phyloP scores from a whole-genome alignment of 805 yeast genomes.

The Nakazawaea populi region DNA sequence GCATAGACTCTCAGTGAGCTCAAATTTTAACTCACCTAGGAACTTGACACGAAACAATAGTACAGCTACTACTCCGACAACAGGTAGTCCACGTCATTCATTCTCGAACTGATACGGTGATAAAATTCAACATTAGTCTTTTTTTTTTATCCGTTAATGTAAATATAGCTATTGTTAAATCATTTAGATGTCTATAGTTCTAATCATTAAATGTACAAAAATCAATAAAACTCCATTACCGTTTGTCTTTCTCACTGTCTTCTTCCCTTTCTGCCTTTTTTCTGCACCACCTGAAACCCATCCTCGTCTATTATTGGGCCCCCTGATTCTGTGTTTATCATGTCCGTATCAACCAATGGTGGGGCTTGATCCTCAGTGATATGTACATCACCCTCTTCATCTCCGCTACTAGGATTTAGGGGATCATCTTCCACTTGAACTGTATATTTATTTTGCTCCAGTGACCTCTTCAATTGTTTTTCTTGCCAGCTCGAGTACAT shows the following conservation, averaged over 20 bases:
- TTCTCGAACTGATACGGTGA: not conserved
- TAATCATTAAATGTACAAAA: not conserved
- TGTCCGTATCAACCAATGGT: constrained; percentile 6
- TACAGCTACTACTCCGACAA: constrained; percentile 2
- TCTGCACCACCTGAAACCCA: constrained; percentile 86
- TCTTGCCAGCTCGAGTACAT: constrained; percentile 55
- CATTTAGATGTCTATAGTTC: not conserved
- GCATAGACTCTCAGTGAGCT: constrained; percentile 10
- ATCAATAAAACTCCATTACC: not conserved
- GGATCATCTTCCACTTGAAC: constrained; percentile 57
- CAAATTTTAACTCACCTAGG: constrained; percentile 5
- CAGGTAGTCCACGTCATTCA: constrained; percentile 10
- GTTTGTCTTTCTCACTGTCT: not conserved
- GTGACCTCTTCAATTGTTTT: constrained; percentile 36
- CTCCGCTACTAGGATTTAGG: constrained; percentile 52
- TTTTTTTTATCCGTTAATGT: not conserved
- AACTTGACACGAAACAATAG: constrained; percentile 2
- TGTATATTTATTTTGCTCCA: constrained; percentile 18
- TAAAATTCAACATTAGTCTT: not conserved
- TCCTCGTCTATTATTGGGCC: constrained; percentile 87
- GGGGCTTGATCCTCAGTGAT: constrained; percentile 14
- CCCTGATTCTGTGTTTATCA: constrained; percentile 17
- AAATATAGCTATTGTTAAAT: not conserved
- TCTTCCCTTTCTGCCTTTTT: constrained; percentile 50
- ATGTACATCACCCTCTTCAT: constrained; percentile 32